Percentiles rank a stretch among this genome's conserved stretches.
These are phyloP conservation scores for Hypomyces rosellus DNA, from an alignment of 2,329 filamentous ascomycete species.

Conservation along the genomic window DNA sequence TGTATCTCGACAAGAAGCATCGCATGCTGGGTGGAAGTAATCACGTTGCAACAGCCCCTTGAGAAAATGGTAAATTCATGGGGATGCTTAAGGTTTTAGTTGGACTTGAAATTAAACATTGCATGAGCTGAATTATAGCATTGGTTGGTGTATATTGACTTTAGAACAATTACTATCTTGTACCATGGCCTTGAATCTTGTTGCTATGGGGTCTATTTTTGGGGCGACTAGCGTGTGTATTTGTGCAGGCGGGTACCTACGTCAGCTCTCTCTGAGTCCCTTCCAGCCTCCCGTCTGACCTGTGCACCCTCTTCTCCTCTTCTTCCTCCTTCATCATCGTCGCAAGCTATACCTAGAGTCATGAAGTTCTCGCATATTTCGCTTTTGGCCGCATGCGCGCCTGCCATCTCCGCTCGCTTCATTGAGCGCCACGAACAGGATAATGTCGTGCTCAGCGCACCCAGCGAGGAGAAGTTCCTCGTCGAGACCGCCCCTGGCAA, in stretches of 20 bases:
- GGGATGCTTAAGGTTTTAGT: no score
- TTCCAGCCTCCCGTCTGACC: neutral
- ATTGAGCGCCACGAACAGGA: constrained; percentile 46
- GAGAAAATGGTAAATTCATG: no score
- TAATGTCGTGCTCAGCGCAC: constrained; percentile 42
- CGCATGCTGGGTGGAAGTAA: no score
- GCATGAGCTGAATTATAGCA: no score
- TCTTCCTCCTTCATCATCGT: neutral
- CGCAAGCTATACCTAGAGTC: neutral
- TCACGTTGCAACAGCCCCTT: no score
- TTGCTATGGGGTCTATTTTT: neutral
- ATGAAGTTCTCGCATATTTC: constrained; percentile 52
- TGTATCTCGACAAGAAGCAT: no score
- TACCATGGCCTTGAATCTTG: no score
- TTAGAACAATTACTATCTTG: no score
- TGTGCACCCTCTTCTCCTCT: neutral
- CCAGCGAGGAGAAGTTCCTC: constrained; percentile 47
- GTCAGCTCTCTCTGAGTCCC: neutral
- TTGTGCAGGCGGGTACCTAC: neutral
- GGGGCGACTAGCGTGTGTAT: neutral
- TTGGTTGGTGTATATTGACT: no score
- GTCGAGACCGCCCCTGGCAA: constrained; percentile 82
- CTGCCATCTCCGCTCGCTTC: constrained; percentile 50
- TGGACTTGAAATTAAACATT: no score
- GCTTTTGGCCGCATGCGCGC: constrained; percentile 48